Evolutionary conservation across 2,329 filamentous ascomycete genomes (phyloP).

Genomic region (Blumeria graminis): DNA sequence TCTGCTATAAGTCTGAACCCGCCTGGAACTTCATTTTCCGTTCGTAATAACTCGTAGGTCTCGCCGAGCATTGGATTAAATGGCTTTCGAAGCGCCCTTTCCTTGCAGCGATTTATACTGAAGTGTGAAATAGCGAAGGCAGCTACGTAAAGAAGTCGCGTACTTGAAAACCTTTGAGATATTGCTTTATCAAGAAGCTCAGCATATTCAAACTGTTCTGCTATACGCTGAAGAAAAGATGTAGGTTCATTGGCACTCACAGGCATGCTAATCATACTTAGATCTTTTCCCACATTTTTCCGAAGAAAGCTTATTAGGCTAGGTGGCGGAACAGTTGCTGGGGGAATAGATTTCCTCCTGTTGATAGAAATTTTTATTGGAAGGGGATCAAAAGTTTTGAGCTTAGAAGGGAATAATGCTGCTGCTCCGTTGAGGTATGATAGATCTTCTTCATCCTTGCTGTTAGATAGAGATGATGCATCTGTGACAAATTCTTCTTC

Average conservation of each 20-base stretch:
- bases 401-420: constrained; percentile 49
- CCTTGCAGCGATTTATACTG: constrained; percentile 59
- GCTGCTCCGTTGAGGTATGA: constrained; percentile 30
- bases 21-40: constrained; percentile 44
- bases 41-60: constrained; percentile 76
- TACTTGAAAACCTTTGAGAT: constrained; percentile 30
- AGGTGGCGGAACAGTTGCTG: constrained; percentile 57
- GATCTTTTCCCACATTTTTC: constrained; percentile 94
- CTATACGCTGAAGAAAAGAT: constrained; percentile 66
- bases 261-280: constrained; percentile 93
- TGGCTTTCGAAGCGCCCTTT: constrained; percentile 80
- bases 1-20: constrained; percentile 85
- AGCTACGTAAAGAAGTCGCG: constrained; percentile 62
- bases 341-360: constrained; percentile 45
- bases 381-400: constrained; percentile 53
- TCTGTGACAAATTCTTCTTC: constrained; percentile 25
- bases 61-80: constrained; percentile 95
- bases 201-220: constrained; percentile 81
- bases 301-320: constrained; percentile 83
- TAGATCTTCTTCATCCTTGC: constrained; percentile 27
- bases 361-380: constrained; percentile 41
- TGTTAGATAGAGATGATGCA: constrained; percentile 33
- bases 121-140: constrained; percentile 82
- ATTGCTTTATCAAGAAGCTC: constrained; percentile 57
- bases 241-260: constrained; percentile 87